Percentiles rank a stretch among this genome's conserved stretches.
Conservation (phyloP, 2,329 filamentous ascomycete species). For the Botrytis cinerea region DNA sequence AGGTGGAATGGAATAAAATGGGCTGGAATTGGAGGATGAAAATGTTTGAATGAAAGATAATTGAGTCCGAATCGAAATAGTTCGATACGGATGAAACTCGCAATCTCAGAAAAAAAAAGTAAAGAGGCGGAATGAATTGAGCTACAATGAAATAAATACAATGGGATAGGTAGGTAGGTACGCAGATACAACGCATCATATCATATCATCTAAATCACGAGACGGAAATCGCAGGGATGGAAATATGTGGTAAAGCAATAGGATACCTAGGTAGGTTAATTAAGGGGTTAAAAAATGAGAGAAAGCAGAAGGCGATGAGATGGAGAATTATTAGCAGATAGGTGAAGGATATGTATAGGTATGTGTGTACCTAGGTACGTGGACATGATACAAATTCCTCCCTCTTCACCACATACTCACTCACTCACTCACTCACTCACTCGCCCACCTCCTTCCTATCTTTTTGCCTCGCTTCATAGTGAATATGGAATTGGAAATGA, state of each 20-base stretch:
- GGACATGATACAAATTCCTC: background rate
- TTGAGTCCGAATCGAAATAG: background rate
- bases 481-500: background rate
- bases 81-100: background rate
- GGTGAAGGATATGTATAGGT: background rate
- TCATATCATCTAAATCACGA: too few relatives aligned
- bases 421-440: background rate
- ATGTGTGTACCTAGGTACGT: too few relatives aligned
- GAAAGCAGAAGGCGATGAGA: background rate
- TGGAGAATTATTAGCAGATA: background rate
- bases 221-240: background rate
- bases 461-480: background rate
- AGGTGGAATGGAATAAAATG: background rate
- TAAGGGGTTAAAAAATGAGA: background rate
- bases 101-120: too few relatives aligned
- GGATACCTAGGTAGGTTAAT: fast-evolving
- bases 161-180: too few relatives aligned
- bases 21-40: too few relatives aligned
- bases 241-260: background rate
- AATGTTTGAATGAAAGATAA: too few relatives aligned
- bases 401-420: background rate
- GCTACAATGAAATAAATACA: background rate
- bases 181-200: background rate
- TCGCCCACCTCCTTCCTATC: background rate
- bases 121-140: background rate